Evolutionary conservation across 2,329 filamentous ascomycete species (phyloP).

Genomic region (Ustulina deusta): DNA sequence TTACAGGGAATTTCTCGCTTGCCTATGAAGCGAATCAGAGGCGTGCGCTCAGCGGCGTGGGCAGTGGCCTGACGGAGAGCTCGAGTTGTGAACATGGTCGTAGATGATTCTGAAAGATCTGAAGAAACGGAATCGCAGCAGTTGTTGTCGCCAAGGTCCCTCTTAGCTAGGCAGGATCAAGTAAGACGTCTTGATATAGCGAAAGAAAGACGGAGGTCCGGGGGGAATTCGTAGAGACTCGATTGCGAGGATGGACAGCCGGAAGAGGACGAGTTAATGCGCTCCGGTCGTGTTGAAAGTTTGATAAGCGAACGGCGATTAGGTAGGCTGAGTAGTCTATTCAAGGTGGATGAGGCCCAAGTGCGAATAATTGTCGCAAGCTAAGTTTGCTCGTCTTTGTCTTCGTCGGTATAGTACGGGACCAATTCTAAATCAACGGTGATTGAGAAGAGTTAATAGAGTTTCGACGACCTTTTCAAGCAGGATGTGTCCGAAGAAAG

Average conservation of each 20-base stretch:
- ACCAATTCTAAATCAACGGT: background rate
- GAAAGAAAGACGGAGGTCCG: background rate
- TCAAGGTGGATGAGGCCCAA: background rate
- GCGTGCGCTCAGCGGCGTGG: slow-evolving; percentile 69
- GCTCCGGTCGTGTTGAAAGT: background rate
- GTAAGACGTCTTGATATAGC: background rate
- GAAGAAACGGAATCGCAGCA: slow-evolving; percentile 16
- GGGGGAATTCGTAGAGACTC: background rate
- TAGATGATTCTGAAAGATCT: slow-evolving; percentile 32
- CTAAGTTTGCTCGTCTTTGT: slow-evolving; percentile 7
- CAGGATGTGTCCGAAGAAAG: slow-evolving; percentile 15
- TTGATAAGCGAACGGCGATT: background rate
- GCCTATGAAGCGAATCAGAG: slow-evolving; percentile 72
- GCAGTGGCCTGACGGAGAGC: slow-evolving; percentile 69
- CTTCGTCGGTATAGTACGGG: background rate
- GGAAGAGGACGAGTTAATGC: background rate
- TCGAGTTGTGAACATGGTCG: slow-evolving; percentile 67
- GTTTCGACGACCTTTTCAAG: background rate
- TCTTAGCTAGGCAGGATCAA: background rate
- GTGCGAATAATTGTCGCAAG: slow-evolving; percentile 30
- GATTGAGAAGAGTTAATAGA: background rate
- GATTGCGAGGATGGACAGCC: background rate
- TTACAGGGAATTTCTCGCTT: slow-evolving; percentile 70
- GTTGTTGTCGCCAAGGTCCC: background rate
- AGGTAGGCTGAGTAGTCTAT: background rate